Evolutionary conservation across 1,284 basidiomycete species (phyloP), one percentile per base, ranked within the genome.

Genomic region (Singerocomus inundabilis): DNA sequence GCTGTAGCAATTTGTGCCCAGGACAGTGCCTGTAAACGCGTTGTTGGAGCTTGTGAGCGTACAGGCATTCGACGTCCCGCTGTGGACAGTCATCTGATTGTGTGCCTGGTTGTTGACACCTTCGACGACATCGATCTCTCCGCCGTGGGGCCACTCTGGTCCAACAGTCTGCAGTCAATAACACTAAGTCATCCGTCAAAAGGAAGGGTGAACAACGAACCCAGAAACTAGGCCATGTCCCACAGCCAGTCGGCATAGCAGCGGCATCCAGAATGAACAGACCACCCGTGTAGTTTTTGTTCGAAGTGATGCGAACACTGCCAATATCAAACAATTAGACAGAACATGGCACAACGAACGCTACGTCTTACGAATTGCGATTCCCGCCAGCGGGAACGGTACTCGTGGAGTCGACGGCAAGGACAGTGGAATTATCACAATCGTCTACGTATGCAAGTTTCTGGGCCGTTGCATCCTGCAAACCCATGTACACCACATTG

Each of bases 231-330:
- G 90, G 91, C 91, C 91, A 93, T 36, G 85, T 79, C 38, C 80
- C 80, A 66, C 88, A 91, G 1, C 91, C 91, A 59, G 81, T 78
- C 2, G 91, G 89, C 83, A 91, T 90, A 15, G 79, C 69, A 46
- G 69, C 72, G 54, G 92, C 77, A 64, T 93, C 90, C n/a, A 88
- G 76, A 52, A 94, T 80, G 68, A 93, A 85, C 24, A 94, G 73
- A 2, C 90, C 90, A 18, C 77, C 72, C 29, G 72, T 78, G 66
- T 84, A 93, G 9, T 72, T 71, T 57, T 85, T 81, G 61, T 82
- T 81, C 35, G 82, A 78, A 30, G 73, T 76, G 58, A 94, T 86
- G 47, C 91, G 84, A 18, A 94, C 79, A 13, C 85, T 86, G 57
- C n/a, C 37, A 28, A 39, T 12, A 29, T 37, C 2, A 0, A 28